phyloP scores from a whole-genome alignment of 768 basidiomycete genomes.

The Tricholoma saponaceum region DNA sequence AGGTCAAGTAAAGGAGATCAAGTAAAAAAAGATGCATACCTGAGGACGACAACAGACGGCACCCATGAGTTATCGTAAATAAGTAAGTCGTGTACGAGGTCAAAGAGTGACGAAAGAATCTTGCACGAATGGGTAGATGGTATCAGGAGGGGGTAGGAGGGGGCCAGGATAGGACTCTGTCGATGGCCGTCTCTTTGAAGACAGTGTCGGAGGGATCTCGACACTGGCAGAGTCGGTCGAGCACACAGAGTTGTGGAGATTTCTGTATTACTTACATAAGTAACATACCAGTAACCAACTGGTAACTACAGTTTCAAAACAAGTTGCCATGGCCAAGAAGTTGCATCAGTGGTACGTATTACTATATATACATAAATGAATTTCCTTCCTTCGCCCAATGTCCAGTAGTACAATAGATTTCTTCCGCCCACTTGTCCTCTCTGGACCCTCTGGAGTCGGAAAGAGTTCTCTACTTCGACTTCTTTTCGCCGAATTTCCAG shows the following conservation, averaged over 20 bases:
- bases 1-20: not conserved
- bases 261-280: conserved; percentile 1
- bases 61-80: conserved; percentile 56
- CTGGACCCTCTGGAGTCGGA: conserved; percentile 90
- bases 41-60: conserved; percentile 82
- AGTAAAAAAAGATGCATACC: conserved; percentile 36
- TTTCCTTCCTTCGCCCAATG: conserved; percentile 11
- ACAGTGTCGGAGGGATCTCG: not conserved
- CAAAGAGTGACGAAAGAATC: conserved; percentile 4
- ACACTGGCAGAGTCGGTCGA: not conserved
- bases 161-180: conserved; percentile 9
- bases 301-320: no score
- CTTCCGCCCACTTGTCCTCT: conserved; percentile 78
- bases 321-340: no score
- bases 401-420: conserved; percentile 31
- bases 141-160: not conserved
- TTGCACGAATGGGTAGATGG: not conserved
- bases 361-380: no score
- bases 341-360: no score
- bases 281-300: not conserved
- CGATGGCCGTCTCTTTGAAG: not conserved
- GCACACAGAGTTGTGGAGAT: not conserved
- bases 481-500: conserved; percentile 77
- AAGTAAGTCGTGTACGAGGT: conserved; percentile 20
- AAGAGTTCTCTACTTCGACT: conserved; percentile 86